Percentiles rank a stretch among this genome's conserved stretches.
Conservation (phyloP, 192 early-diverging fungal species). For the Backusella tuberculispora region DNA sequence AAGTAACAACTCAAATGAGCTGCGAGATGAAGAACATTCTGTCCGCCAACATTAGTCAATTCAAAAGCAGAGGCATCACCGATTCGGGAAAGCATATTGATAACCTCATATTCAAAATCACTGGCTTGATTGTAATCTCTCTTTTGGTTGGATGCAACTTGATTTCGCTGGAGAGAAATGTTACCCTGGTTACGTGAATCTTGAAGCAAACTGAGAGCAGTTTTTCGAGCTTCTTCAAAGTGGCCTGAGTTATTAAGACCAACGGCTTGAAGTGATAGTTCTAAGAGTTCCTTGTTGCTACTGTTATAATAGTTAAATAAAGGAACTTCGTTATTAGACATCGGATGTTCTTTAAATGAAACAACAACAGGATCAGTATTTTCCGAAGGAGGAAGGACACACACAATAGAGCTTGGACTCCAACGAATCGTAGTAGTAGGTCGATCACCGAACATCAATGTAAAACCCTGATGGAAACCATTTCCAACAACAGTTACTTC, state of each 20-base stretch:
- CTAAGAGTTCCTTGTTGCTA: constrained; percentile 82
- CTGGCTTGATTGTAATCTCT: neutral
- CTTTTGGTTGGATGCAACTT: neutral
- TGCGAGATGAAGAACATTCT: constrained; percentile 68
- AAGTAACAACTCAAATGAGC: constrained; percentile 20
- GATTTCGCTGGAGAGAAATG: neutral
- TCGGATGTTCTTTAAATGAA: constrained; percentile 53
- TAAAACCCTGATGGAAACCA: constrained; percentile 74
- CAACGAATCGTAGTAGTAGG: constrained; percentile 78
- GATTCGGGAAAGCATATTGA: neutral
- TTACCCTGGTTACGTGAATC: neutral
- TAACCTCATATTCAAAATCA: neutral
- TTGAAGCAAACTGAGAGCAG: constrained; percentile 69
- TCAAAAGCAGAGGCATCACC: neutral
- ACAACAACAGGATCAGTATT: constrained; percentile 71
- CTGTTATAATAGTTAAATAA: constrained; percentile 52
- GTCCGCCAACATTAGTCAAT: constrained; percentile 44
- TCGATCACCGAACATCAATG: constrained; percentile 72
- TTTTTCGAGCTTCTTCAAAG: constrained; percentile 70
- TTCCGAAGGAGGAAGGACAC: constrained; percentile 79
- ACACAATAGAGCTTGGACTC: constrained; percentile 78
- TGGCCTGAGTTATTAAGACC: constrained; percentile 78
- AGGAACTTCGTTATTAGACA: constrained; percentile 35
- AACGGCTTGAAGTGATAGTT: constrained; percentile 84
- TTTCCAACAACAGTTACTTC: constrained; percentile 82